Evolutionary conservation across 2,329 filamentous ascomycete genomes (phyloP).

Genomic region (Clarireedia hainanense): DNA sequence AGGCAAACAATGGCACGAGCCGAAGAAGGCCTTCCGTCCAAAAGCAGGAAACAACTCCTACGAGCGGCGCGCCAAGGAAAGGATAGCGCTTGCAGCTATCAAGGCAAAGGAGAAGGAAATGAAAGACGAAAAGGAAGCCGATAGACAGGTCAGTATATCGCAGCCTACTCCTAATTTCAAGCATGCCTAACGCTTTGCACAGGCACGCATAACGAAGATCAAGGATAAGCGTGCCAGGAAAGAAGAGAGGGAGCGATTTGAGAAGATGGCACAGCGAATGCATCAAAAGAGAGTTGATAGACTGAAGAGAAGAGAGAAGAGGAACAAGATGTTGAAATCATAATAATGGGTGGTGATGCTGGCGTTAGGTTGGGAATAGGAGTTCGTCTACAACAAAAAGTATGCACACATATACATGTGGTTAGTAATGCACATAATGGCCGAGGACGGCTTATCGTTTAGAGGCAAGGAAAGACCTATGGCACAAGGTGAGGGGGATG

Average conservation of each 20-base stretch:
- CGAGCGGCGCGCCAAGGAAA: slow-evolving; percentile 66
- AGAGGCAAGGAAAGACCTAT: no score
- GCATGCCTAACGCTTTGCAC: slow-evolving; percentile 8
- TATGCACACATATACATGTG: no score
- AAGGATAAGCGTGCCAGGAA: slow-evolving; percentile 82
- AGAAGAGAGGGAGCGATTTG: slow-evolving; percentile 87
- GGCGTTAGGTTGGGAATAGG: slow-evolving; percentile 2
- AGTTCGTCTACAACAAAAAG: no score
- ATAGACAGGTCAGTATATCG: slow-evolving; percentile 57
- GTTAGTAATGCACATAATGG: neutral
- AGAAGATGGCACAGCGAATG: slow-evolving; percentile 96
- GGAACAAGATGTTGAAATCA: slow-evolving; percentile 74
- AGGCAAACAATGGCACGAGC: slow-evolving; percentile 94
- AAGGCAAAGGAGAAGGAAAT: slow-evolving; percentile 94
- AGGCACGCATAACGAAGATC: slow-evolving; percentile 72
- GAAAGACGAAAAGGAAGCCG: slow-evolving; percentile 91
- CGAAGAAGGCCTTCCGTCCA: slow-evolving; percentile 80
- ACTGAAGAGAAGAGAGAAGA: slow-evolving; percentile 90
- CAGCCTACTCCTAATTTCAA: neutral
- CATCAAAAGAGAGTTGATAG: slow-evolving; percentile 91
- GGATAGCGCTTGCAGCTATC: slow-evolving; percentile 58
- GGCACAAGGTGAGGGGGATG: no score
- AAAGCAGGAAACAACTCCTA: slow-evolving; percentile 70
- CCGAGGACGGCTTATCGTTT: neutral
- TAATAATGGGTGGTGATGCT: slow-evolving; percentile 31